Evolutionary conservation across 2,329 filamentous ascomycete species (phyloP).

Genomic region (Magnaporthiopsis rhizophila): DNA sequence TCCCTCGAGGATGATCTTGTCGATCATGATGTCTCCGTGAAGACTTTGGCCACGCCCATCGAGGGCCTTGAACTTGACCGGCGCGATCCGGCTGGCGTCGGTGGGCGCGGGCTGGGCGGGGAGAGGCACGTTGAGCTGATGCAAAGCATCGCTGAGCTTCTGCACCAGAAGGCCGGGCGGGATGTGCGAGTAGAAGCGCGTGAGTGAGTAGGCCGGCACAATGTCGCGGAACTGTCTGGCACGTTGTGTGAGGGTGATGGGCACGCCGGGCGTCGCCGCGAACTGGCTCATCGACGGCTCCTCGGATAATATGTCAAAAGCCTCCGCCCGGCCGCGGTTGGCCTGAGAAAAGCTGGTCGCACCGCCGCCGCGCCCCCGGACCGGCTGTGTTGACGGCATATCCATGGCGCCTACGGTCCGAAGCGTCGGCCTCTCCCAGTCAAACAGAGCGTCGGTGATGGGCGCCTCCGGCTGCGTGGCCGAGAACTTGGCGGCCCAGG

Average conservation of each 20-base stretch:
- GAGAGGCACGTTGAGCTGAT: constrained; percentile 75
- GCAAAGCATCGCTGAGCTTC: constrained; percentile 71
- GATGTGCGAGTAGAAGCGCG: constrained; percentile 84
- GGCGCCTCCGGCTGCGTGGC: constrained; percentile 82
- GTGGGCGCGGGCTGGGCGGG: constrained; percentile 32
- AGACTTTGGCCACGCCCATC: constrained; percentile 66
- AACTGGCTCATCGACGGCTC: constrained; percentile 87
- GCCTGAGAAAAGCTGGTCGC: constrained; percentile 19
- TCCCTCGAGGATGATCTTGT: constrained; percentile 54
- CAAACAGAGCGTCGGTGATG: constrained; percentile 66
- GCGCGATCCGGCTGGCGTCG: constrained; percentile 48
- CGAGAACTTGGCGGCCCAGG: constrained; percentile 46
- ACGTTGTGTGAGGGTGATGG: constrained; percentile 78
- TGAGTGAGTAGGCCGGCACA: constrained; percentile 76
- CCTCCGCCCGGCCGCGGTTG: constrained; percentile 14
- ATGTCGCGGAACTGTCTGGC: constrained; percentile 87
- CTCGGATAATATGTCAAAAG: constrained; percentile 61
- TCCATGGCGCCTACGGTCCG: constrained; percentile 39
- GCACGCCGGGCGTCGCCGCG: constrained; percentile 67
- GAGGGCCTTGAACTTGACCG: constrained; percentile 65
- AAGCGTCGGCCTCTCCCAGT: constrained; percentile 73
- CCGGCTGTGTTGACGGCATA: constrained; percentile 43
- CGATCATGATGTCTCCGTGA: constrained; percentile 67
- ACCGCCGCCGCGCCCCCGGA: constrained; percentile 27
- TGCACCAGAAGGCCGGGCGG: constrained; percentile 68